Conservation (phyloP, 2,329 filamentous ascomycete genomes). For the Diaporthe humulicola region DNA sequence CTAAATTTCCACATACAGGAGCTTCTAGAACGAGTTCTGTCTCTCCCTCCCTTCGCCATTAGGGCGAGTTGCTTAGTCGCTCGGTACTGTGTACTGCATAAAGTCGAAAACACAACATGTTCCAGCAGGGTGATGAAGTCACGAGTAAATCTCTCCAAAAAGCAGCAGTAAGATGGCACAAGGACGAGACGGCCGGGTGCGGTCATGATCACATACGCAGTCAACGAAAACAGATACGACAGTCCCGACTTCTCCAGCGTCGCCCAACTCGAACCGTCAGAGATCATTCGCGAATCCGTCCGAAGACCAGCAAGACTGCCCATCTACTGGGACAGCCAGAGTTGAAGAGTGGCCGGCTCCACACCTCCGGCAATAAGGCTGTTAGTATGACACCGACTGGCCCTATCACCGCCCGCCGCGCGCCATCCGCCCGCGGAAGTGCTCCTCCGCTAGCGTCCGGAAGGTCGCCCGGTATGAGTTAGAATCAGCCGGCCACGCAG, state of each 20-base stretch:
- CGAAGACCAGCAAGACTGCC: background rate
- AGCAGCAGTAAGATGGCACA: background rate
- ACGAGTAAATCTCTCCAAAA: background rate
- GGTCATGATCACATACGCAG: background rate
- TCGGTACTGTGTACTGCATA: background rate
- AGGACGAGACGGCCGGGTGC: background rate
- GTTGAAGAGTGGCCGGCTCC: background rate
- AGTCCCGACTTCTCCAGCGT: background rate
- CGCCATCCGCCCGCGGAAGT: conserved; percentile 20
- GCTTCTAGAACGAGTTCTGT: conserved; percentile 21
- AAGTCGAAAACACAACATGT: background rate
- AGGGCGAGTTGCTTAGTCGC: background rate
- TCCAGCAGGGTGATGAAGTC: conserved; percentile 2
- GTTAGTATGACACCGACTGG: background rate
- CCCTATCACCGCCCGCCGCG: conserved; percentile 19
- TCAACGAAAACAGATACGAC: background rate
- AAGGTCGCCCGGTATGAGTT: conserved; percentile 17
- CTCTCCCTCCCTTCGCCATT: background rate
- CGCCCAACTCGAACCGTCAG: background rate
- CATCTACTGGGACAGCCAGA: background rate
- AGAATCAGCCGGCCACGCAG: conserved; percentile 2
- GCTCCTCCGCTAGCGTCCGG: conserved; percentile 19
- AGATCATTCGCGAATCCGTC: background rate
- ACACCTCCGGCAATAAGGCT: background rate
- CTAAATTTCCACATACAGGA: too few species aligned